Evolutionary conservation across 2,329 filamentous ascomycete genomes (phyloP).

Genomic region (Aureobasidium sp.): DNA sequence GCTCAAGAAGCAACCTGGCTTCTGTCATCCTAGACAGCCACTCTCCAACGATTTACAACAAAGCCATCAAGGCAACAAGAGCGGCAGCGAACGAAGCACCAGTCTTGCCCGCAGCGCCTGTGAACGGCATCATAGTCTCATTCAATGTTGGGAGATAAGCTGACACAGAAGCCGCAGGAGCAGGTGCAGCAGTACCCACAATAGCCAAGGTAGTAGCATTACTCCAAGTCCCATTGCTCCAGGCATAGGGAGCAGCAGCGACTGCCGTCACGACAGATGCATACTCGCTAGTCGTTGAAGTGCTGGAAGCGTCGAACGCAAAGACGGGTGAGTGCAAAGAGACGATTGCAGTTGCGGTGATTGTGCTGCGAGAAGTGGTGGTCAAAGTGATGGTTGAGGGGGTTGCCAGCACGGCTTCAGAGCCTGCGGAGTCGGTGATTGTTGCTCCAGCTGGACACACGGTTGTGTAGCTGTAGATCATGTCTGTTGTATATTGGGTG

Average conservation of each 20-base stretch:
- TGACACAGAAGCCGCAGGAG: neutral
- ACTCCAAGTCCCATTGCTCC: neutral
- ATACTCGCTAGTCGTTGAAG: neutral
- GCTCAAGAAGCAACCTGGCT: neutral
- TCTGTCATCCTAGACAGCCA: neutral
- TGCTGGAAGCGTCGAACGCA: neutral
- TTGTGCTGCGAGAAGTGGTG: neutral
- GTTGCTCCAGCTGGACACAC: conserved; percentile 6
- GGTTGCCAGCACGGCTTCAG: neutral
- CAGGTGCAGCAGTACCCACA: neutral
- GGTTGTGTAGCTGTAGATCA: conserved; percentile 1
- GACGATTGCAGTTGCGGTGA: neutral
- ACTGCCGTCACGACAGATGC: neutral
- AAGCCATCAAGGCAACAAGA: neutral
- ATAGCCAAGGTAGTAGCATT: conserved; percentile 1
- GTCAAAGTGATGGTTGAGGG: conserved; percentile 6
- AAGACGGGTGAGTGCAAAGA: neutral
- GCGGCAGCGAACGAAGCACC: neutral
- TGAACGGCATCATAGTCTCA: neutral
- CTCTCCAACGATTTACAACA: neutral
- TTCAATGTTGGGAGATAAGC: neutral
- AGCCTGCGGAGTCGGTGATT: neutral
- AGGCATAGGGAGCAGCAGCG: neutral
- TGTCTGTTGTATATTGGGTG: neutral
- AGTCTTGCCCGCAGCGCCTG: neutral